Evolutionary conservation across 177 flowering plant genomes (phyloP).

Genomic region (Viscum album): DNA sequence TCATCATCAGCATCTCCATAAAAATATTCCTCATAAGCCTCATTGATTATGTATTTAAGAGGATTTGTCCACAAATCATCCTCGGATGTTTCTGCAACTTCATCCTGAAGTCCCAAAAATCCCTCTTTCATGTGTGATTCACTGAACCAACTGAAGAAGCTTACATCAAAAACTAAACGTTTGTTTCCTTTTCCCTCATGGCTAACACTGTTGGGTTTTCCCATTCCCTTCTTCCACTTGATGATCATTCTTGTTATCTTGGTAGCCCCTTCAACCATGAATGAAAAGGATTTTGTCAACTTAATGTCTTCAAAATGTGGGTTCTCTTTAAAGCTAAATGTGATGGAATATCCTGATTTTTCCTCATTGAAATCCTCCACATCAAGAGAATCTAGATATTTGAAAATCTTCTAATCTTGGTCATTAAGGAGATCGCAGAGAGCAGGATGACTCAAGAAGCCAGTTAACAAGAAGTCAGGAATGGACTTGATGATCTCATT

Average conservation of each 20-base stretch:
- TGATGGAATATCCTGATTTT: constrained; percentile 29
- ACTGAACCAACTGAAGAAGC: constrained; percentile 44
- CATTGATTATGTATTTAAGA: constrained; percentile 31
- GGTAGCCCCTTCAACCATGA: constrained; percentile 24
- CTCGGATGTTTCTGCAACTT: constrained; percentile 62
- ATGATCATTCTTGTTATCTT: constrained; percentile 23
- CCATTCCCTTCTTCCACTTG: constrained; percentile 32
- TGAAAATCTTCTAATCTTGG: constrained; percentile 32
- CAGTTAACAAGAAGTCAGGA: constrained; percentile 28
- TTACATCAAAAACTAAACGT: constrained; percentile 17
- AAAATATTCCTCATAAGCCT: constrained; percentile 6
- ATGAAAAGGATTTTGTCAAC: constrained; percentile 21
- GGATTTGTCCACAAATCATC: constrained; percentile 79
- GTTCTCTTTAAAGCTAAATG: constrained; percentile 23
- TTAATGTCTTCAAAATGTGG: constrained; percentile 28
- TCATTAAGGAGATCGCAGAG: constrained; percentile 1
- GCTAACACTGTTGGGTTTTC: constrained; percentile 20
- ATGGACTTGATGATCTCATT: constrained; percentile 25
- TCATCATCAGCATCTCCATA: constrained; percentile 1
- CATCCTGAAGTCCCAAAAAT: constrained; percentile 26
- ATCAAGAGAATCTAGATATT: constrained; percentile 22
- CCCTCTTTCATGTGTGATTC: constrained; percentile 25
- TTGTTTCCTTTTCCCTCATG: constrained; percentile 27
- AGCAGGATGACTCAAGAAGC: constrained; percentile 28
- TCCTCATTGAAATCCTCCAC: constrained; percentile 29